Evolutionary conservation across 352 stramenopile genomes (phyloP), one percentile per base, ranked within the genome.

Genomic region (Pythium pectinolyticum): DNA sequence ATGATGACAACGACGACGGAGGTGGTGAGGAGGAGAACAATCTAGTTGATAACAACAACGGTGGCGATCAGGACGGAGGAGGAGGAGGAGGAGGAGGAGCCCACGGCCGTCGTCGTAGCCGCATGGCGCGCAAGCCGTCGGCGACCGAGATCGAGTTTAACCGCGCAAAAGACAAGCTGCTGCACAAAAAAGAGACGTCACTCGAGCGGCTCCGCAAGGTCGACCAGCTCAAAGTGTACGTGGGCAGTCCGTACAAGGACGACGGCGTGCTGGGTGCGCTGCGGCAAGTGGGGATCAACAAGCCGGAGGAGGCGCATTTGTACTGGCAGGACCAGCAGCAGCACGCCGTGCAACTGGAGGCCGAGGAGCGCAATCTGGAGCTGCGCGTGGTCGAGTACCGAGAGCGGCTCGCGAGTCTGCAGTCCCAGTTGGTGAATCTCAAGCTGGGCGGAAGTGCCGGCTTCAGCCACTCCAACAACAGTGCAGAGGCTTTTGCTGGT

Each of bases 241-340:
- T 90, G n/a, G 82, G 82, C 2, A 87, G 80, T 35, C 69, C 77
- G 24, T 91, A 79, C 71, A 87, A 85, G 52, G 82, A 91, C 52
- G 82, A 92, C 45, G 84, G 82, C 10, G 70, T 94, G 48, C 54
- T 94, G 22, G 84, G 83, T 0, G 72, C 84, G 0, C 65, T 94
- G 40, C 82, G 84, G 6, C 84, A 91, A 37, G 84, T 90, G 14
- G 84, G 84, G 15, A 87, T 92, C 64, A 92, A 92, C 75, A 79
- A 84, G 39, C 80, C 79, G 11, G 83, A 94, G 41, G 81, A 89
- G 20, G 79, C 81, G 11, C 64, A 91, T 39, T 52, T 86, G 27
- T 91, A 85, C 66, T 92, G 84, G 84, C 78, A 90, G 58, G 86
- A 91, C 55, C 83, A 92, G 64, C 74, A 89, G 10, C 76, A 89